Evolutionary conservation across 164 flowering plant species (phyloP), one percentile per base, ranked within the genome.

Genomic region (Platanus orientalis): DNA sequence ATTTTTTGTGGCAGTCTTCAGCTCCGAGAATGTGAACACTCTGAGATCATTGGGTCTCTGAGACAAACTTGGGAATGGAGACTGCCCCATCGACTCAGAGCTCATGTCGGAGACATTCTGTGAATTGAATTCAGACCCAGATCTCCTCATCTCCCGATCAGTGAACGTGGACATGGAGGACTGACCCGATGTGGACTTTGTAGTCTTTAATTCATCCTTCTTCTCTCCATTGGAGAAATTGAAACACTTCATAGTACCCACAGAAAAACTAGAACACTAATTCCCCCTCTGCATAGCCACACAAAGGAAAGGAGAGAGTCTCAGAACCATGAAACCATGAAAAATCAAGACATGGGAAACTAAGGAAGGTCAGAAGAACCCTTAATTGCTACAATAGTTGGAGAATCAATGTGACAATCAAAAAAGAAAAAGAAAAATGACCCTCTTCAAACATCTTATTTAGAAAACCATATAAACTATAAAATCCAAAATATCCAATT

Each of bases 191-290:
- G 54, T 55, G 17, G 80, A 71, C 58, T 77, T 74, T 6, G 78
- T 32, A 68, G 80, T 64, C 68, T 64, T 80, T 19, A 66, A 57
- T 50, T 79, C 90, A 30, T 79, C 80, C 71, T 67, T 79, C 71
- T 80, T 85, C 65, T 74, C 80, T 30, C 80, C 73, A 52, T 7
- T 61, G 49, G 16, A 54, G 62, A 80, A 83, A 54, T 59, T 34
- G 68, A 88, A 87, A 69, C 95, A 85, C 86, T 67, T 83, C 95
- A 91, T 88, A 56, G 72, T 71, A 63, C 27, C 72, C 75, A 57
- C n/a, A 9, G 45, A 57, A 63, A 29, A 51, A 60, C 57, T 32
- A 1, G 36, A 69, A 65, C 64, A 48, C 58, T 32, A 54, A 48
- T 29, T 48, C 20, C 64, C 42, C 49, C 63, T 49, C 70, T 70